A percentile compares a stretch with the other conserved stretches of the same genome.
These are phyloP conservation scores for Catunica adiposa DNA, from an alignment of 2,329 filamentous ascomycete genomes.

Conservation along the genomic window DNA sequence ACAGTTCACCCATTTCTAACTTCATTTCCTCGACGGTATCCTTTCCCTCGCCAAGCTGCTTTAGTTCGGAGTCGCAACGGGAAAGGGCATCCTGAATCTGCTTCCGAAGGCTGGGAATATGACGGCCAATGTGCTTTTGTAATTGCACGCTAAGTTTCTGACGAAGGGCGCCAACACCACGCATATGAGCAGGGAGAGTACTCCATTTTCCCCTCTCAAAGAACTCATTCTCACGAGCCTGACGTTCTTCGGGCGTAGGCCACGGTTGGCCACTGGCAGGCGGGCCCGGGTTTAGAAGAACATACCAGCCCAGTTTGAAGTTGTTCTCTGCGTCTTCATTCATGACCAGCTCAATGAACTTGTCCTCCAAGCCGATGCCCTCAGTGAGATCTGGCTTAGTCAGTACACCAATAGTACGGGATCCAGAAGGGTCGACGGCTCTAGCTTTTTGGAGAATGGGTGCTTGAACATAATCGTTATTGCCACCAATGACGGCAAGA, in stretches of 20 bases:
- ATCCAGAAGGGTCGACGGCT: conserved; percentile 32
- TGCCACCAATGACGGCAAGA: conserved; percentile 37
- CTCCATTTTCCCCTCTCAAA: conserved; percentile 34
- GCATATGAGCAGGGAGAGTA: conserved; percentile 30
- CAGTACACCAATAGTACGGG: conserved; percentile 34
- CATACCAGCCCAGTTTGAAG: conserved; percentile 36
- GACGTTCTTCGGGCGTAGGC: conserved; percentile 27
- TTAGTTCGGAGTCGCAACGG: conserved; percentile 32
- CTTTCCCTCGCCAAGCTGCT: conserved; percentile 32
- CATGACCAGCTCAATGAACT: conserved; percentile 36
- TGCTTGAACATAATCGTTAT: conserved; percentile 37
- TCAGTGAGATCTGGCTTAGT: conserved; percentile 38
- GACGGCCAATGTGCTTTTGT: conserved; percentile 35
- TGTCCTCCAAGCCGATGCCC: conserved; percentile 35
- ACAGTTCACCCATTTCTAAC: conserved; percentile 36
- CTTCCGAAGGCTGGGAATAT: conserved; percentile 32
- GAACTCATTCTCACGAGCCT: conserved; percentile 30
- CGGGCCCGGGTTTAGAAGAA: conserved; percentile 32
- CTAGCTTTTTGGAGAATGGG: conserved; percentile 35
- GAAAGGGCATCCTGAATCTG: conserved; percentile 35
- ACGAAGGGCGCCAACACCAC: conserved; percentile 30
- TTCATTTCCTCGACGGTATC: conserved; percentile 38
- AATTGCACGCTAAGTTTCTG: conserved; percentile 34
- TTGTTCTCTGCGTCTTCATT: conserved; percentile 34
- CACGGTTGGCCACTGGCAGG: conserved; percentile 28